These are phyloP conservation scores for Leishmania amazonensis DNA, from an alignment of 208 protist species.

Conservation along the genomic window DNA sequence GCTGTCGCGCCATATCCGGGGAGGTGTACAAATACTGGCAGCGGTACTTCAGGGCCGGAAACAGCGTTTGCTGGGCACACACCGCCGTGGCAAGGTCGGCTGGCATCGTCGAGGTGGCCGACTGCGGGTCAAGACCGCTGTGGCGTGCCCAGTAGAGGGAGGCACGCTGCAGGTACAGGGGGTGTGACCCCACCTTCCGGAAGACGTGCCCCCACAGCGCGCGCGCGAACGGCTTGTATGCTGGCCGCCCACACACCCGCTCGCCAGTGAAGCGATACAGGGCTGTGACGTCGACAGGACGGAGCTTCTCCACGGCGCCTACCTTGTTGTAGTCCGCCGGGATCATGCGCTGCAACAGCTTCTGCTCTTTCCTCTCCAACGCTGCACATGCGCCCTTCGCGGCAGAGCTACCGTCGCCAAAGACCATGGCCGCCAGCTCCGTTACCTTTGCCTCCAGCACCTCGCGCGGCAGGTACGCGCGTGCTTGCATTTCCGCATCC, in stretches of 20 bases:
- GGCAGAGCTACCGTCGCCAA: slow-evolving; percentile 12
- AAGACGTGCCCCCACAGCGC: slow-evolving; percentile 80
- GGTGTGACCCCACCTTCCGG: slow-evolving; percentile 80
- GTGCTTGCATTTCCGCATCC: slow-evolving; percentile 82
- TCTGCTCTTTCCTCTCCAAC: slow-evolving; percentile 83
- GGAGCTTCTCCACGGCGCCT: slow-evolving; percentile 78
- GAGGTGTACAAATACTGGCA: slow-evolving; percentile 83
- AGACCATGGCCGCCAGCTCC: slow-evolving; percentile 52
- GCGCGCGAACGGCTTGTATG: slow-evolving; percentile 63
- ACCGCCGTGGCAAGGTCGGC: slow-evolving; percentile 64
- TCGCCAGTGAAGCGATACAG: slow-evolving; percentile 84
- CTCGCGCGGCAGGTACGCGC: slow-evolving; percentile 67
- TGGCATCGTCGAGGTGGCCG: slow-evolving; percentile 61
- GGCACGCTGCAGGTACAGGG: slow-evolving; percentile 63
- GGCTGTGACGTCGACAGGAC: slow-evolving; percentile 77
- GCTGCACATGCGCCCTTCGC: slow-evolving; percentile 9
- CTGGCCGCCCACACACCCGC: slow-evolving; percentile 42
- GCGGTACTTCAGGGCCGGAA: slow-evolving; percentile 83
- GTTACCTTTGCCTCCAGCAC: slow-evolving; percentile 58
- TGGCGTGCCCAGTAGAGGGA: slow-evolving; percentile 89
- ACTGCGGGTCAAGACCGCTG: slow-evolving; percentile 54
- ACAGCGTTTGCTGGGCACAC: slow-evolving; percentile 75
- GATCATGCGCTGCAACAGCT: slow-evolving; percentile 73
- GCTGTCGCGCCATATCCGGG: slow-evolving; percentile 75
- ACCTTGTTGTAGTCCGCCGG: slow-evolving; percentile 74